These are phyloP conservation scores for Venturia nashicola DNA, from an alignment of 2,329 filamentous ascomycete genomes.

Conservation along the genomic window DNA sequence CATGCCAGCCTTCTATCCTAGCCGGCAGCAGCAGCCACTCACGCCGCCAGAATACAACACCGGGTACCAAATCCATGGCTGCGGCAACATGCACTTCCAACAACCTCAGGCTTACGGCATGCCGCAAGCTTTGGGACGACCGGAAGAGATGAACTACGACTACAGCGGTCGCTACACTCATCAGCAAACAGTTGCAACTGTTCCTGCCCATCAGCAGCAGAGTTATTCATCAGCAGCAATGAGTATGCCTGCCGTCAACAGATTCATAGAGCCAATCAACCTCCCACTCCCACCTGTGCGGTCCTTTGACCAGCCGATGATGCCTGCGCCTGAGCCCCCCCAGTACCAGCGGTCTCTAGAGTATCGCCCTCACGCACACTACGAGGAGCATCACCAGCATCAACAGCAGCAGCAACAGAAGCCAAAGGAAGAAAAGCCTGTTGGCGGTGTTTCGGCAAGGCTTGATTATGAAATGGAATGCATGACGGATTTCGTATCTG, in stretches of 20 bases:
- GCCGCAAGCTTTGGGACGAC: constrained; percentile 26
- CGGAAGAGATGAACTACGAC: constrained; percentile 33
- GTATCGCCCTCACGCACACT: constrained; percentile 2
- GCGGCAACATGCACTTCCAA: constrained; percentile 33
- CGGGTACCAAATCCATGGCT: constrained; percentile 28
- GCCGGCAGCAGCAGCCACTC: constrained; percentile 31
- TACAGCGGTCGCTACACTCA: constrained; percentile 34
- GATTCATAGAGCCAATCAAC: constrained; percentile 15
- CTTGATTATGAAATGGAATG: constrained; percentile 94
- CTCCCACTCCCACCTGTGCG: constrained; percentile 9
- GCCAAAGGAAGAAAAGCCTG: constrained; percentile 51
- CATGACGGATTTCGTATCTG: constrained; percentile 90
- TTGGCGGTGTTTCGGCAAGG: constrained; percentile 81
- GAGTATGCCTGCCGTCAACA: constrained; percentile 22
- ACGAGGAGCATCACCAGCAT: constrained; percentile 19
- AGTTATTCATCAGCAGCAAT: constrained; percentile 17
- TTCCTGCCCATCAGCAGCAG: constrained; percentile 25
- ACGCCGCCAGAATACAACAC: constrained; percentile 37
- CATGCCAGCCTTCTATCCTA: constrained; percentile 40
- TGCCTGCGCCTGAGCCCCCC: constrained; percentile 18
- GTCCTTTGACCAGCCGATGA: constrained; percentile 31
- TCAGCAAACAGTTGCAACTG: constrained; percentile 24
- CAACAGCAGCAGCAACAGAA: constrained; percentile 23
- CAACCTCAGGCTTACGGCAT: constrained; percentile 27
- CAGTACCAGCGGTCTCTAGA: constrained; percentile 1